Conservation (phyloP, 345 rosid species). For the Gossypium stocksii region DNA sequence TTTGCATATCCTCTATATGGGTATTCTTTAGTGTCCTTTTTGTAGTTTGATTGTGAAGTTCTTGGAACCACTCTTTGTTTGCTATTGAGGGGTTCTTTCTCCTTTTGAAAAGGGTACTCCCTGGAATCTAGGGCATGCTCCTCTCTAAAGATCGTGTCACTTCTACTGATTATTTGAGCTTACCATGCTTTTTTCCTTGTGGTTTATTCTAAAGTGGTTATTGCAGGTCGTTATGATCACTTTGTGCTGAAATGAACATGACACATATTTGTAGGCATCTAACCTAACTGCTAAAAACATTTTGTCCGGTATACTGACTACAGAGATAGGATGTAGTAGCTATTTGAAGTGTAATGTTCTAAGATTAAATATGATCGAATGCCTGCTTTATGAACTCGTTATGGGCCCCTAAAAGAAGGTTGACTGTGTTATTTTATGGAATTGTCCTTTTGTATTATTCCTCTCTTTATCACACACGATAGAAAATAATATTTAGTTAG, state of each 20-base stretch:
- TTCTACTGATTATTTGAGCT: neutral
- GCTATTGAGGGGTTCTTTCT: neutral
- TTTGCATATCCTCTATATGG: neutral
- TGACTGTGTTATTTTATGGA: neutral
- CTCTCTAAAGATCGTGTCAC: neutral
- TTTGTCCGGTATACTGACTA: neutral
- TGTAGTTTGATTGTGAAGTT: neutral
- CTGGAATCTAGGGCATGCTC: neutral
- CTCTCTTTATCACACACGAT: neutral
- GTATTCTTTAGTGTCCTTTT: neutral
- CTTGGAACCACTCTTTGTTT: neutral
- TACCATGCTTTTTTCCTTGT: neutral
- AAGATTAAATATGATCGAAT: neutral
- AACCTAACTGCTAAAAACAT: neutral
- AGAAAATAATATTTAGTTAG: neutral
- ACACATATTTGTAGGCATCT: neutral
- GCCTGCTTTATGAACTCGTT: neutral
- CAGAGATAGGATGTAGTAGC: neutral
- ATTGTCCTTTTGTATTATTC: neutral
- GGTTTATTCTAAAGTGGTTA: neutral
- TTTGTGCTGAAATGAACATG: neutral
- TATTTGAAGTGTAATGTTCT: neutral
- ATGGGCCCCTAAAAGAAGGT: neutral
- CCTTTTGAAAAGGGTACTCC: neutral
- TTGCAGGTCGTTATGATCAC: neutral